Evolutionary conservation across 805 yeast species (phyloP), one percentile per base, ranked within the genome.

Genomic region (Zygoascus bituminiphila): DNA sequence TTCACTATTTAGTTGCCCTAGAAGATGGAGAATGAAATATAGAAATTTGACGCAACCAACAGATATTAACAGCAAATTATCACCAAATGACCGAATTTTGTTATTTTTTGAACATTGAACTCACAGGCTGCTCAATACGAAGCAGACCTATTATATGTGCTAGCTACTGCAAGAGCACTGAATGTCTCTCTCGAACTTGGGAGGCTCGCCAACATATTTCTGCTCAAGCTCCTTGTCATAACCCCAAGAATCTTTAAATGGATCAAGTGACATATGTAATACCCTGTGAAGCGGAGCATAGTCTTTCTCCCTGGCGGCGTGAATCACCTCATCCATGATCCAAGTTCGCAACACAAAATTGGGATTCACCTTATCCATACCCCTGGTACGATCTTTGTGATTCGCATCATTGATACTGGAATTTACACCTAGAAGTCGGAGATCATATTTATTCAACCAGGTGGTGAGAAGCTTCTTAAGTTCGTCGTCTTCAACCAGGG

Each of bases 251-350:
- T 68, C 68, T 53, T 83, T 82, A 62, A 76, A 89, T 0, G 98
- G 98, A 58, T 82, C 68, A 25, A 79, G 69, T 10, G 84, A 69
- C 96, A 91, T 86, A 46, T 72, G 68, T 49, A 81, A 72, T 10
- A 88, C 69, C 56, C 84, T 84, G 25, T 77, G 60, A 51, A 88
- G 68, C 38, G 76, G 67, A 0, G 71, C 67, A 10, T 72, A 59
- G 59, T 79, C 81, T 31, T 75, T 71, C n/a, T 70, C 69, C 38
- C 67, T 65, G 1, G 79, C 84, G 33, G 74, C 70, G 0, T 76
- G 73, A 42, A 86, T 81, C 0, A 88, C 96, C 52, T 88, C 89
- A 47, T 88, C 87, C 47, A 93, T 70, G 46, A 89, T 81, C 88
- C 95, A 87, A 54, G 81, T 84, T 51, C 91, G 74, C 19, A 96